These are phyloP conservation scores for Coemansia sp. DNA, from an alignment of 192 early-diverging fungal genomes.

Conservation along the genomic window DNA sequence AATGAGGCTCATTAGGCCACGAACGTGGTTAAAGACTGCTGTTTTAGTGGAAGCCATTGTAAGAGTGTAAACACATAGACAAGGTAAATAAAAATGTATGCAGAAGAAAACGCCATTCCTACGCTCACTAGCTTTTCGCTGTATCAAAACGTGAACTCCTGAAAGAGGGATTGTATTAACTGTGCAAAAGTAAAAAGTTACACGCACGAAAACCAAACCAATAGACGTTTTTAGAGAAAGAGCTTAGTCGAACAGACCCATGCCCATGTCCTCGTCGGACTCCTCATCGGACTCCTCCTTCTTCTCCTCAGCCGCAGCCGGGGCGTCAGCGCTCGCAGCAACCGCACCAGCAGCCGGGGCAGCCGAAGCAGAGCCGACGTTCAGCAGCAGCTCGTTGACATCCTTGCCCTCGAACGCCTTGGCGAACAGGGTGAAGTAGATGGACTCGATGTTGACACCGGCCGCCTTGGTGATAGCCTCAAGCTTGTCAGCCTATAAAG, in stretches of 20 bases:
- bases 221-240: not conserved
- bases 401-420: slow-evolving; percentile 97
- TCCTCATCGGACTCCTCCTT: slow-evolving; percentile 68
- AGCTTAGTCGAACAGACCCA: slow-evolving; percentile 68
- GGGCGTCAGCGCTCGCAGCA: slow-evolving; percentile 53
- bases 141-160: not conserved
- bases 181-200: slow-evolving; percentile 6
- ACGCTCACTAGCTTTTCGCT: not conserved
- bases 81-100: not conserved
- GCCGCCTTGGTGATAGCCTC: slow-evolving; percentile 88
- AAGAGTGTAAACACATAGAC: not conserved
- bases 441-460: slow-evolving; percentile 82
- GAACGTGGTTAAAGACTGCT: slow-evolving; percentile 14
- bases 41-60: not conserved
- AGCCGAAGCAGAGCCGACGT: slow-evolving; percentile 73
- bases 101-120: no score
- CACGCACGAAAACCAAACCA: not conserved
- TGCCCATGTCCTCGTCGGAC: slow-evolving; percentile 83
- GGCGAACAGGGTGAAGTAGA: slow-evolving; percentile 96
- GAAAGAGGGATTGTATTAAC: slow-evolving; percentile 1
- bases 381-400: slow-evolving; percentile 83
- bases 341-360: slow-evolving; percentile 54
- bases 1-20: slow-evolving; percentile 11
- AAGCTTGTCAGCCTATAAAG: slow-evolving; percentile 82
- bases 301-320: slow-evolving; percentile 60